Evolutionary conservation across 805 yeast species (phyloP).

Genomic region (Allodekkera sacchari): DNA sequence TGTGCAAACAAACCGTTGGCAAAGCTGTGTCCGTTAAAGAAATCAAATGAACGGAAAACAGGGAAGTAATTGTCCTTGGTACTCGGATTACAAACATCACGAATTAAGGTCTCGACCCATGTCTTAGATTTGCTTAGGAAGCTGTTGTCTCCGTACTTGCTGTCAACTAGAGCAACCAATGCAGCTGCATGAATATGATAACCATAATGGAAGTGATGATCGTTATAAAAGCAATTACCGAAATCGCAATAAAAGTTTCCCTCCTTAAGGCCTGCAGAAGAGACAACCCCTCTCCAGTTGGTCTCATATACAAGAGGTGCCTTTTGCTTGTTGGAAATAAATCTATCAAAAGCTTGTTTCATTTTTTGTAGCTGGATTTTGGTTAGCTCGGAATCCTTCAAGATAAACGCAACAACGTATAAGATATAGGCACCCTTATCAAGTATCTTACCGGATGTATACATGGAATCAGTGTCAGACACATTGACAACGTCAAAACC

Average conservation of each 20-base stretch:
- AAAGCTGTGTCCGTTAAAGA: conserved; percentile 70
- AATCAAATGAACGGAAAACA: conserved; percentile 56
- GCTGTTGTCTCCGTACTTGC: conserved; percentile 35
- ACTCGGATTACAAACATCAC: conserved; percentile 64
- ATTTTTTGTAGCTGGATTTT: conserved; percentile 43
- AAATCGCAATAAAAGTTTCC: conserved; percentile 38
- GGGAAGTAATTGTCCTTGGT: conserved; percentile 50
- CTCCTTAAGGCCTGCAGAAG: conserved; percentile 44
- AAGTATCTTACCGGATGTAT: conserved; percentile 77
- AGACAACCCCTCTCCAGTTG: conserved; percentile 70
- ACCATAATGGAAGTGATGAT: conserved; percentile 85
- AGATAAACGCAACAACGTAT: conserved; percentile 59
- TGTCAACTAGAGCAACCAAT: conserved; percentile 59
- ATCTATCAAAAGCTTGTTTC: conserved; percentile 62
- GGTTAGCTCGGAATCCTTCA: conserved; percentile 49
- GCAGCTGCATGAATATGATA: conserved; percentile 82
- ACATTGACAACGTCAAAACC: conserved; percentile 45
- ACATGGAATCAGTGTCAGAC: conserved; percentile 77
- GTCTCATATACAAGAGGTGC: conserved; percentile 74
- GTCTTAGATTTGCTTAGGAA: conserved; percentile 42
- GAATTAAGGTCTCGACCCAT: conserved; percentile 53
- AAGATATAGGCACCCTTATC: conserved; percentile 88
- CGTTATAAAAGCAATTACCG: conserved; percentile 74
- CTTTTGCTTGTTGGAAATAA: conserved; percentile 59
- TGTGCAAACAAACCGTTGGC: conserved; percentile 59